Conservation (phyloP, 495 filamentous ascomycete genomes). For the Apodospora peruviana region DNA sequence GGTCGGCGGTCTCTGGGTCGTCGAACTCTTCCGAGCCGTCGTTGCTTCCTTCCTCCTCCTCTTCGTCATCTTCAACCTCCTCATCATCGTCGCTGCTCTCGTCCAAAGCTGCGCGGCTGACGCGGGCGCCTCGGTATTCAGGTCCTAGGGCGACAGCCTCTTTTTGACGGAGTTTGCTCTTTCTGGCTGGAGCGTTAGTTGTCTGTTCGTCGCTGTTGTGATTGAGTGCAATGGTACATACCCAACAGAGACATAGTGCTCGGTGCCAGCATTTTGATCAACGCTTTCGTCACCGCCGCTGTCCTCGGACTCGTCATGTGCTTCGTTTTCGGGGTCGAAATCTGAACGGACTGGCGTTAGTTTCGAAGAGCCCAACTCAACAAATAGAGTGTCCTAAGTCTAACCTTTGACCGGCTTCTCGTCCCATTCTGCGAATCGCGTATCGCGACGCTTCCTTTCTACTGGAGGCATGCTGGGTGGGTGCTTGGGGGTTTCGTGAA, state of each 20-base stretch:
- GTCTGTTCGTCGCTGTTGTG: background rate
- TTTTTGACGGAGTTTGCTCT: constrained; percentile 77
- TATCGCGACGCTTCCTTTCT: constrained; percentile 27
- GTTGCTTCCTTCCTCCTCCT: constrained; percentile 20
- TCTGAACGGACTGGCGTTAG: constrained; percentile 46
- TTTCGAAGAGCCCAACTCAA: too few relatives aligned
- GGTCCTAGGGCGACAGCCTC: constrained; percentile 63
- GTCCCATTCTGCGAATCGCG: constrained; percentile 34
- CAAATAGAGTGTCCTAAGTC: too few relatives aligned
- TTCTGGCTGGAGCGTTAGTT: constrained; percentile 40
- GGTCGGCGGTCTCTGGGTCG: constrained; percentile 40
- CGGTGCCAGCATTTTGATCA: constrained; percentile 54
- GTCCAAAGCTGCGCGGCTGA: constrained; percentile 68
- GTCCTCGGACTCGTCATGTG: constrained; percentile 39
- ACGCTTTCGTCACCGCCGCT: constrained; percentile 52
- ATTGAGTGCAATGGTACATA: constrained; percentile 28
- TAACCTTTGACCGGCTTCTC: constrained; percentile 38
- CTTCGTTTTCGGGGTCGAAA: constrained; percentile 80
- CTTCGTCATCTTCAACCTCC: constrained; percentile 35
- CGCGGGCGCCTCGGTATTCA: constrained; percentile 71
- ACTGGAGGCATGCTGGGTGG: constrained; percentile 23
- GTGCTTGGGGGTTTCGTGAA: constrained; percentile 3
- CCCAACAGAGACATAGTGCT: constrained; percentile 83
- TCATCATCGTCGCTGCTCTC: constrained; percentile 35
- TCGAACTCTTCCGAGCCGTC: constrained; percentile 37